Base-by-base conservation (phyloP, 192 early-diverging fungal species). In the Entophlyctis luteolus region DNA sequence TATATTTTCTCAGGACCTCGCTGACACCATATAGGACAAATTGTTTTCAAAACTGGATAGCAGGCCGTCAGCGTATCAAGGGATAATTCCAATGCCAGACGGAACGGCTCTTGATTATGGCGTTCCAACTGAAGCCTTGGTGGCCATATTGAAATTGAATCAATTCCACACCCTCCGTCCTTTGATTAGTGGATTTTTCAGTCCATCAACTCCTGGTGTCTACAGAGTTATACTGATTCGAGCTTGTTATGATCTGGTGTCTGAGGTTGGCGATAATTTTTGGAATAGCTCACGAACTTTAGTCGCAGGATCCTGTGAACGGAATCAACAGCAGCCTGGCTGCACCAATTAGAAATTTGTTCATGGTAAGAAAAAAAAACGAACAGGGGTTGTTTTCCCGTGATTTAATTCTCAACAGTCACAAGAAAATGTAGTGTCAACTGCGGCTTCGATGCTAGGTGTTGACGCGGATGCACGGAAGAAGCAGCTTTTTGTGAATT, bases 211-310 rank as follows among this genome's bases (percentile, higher is more conserved):
- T 0, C 88, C 91, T 25, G 81, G 83, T 8, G 75, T 86, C 62
- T 92, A 90, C 70, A 90, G 92, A 66, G 79, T 95, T 23, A 88
- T 90, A 16, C 80, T 95, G 37, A 85, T 90, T 18, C 88, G 88
- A 38, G 87, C 87, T 0, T 90, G 92, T 60, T 86, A 84, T 54
- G 79, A 76, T 14, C 79, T 93, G 46, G 85, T 89, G 8, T 84
- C 79, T 0, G 90, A 91, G 60, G 68, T 59, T 8, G 18, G 12
- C 20, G 27, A 20, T 54, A 31, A 2, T 32, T 62, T 34, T 71
- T 67, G 23, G 6, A 28, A 31, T 33, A 75, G 35, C 34, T 22
- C 8, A 57, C 73, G 8, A 27, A 59, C 25, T 72, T 91, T 16
- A 82, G 90, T 89, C 89, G 86, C 63, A 90, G 89, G 20, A 75